Evolutionary conservation across 1,139 yeast species (phyloP).

Genomic region (Pichia sp.): DNA sequence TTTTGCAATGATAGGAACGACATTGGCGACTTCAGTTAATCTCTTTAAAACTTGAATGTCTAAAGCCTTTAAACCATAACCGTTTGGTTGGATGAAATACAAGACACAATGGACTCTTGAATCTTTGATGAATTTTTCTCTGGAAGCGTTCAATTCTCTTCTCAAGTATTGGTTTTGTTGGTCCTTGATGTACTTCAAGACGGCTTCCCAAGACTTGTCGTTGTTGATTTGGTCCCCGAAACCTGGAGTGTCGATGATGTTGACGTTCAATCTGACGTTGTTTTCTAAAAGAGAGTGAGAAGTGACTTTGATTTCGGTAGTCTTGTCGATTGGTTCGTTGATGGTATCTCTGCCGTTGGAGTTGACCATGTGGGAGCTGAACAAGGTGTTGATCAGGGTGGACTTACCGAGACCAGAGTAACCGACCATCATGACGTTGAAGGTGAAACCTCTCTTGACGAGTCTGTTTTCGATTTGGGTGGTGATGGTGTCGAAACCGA

Average conservation of each 20-base stretch:
- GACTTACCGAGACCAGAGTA: constrained; percentile 95
- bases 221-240: constrained; percentile 97
- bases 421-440: constrained; percentile 93
- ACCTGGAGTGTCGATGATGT: constrained; percentile 95
- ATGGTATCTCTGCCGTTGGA: constrained; percentile 68
- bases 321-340: constrained; percentile 75
- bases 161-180: constrained; percentile 93
- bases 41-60: constrained; percentile 84
- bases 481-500: constrained; percentile 96
- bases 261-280: constrained; percentile 80
- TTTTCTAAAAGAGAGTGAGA: constrained; percentile 75
- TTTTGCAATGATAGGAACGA: constrained; percentile 93
- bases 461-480: constrained; percentile 92
- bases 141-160: constrained; percentile 93
- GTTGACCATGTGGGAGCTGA: constrained; percentile 75
- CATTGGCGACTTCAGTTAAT: constrained; percentile 88
- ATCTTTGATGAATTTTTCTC: constrained; percentile 81
- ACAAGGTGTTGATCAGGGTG: constrained; percentile 85
- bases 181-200: constrained; percentile 91
- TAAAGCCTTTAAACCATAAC: constrained; percentile 73
- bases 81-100: constrained; percentile 89
- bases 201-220: constrained; percentile 97
- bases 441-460: constrained; percentile 90
- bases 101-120: constrained; percentile 95
- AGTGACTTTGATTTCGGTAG: constrained; percentile 82